phyloP scores from a whole-genome alignment of 352 stramenopile genomes.

The Pythium dissotocum region DNA sequence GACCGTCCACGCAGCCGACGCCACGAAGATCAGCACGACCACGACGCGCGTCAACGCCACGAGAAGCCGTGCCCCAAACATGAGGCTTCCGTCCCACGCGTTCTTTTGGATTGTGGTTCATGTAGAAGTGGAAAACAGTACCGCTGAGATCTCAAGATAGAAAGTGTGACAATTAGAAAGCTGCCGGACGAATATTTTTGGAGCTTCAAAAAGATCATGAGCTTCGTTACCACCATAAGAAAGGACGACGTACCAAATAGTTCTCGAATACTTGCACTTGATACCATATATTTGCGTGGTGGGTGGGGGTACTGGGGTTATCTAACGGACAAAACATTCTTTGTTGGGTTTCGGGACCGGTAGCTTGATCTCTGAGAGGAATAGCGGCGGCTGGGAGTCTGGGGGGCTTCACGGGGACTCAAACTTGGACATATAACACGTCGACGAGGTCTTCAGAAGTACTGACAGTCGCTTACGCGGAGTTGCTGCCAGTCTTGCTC shows the following conservation, averaged over 20 bases:
- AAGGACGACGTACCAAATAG: no score
- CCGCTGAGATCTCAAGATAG: background rate
- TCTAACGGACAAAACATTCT: background rate
- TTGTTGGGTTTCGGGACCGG: background rate
- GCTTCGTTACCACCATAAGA: no score
- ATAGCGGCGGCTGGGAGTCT: no score
- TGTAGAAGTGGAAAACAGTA: no score
- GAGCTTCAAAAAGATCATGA: no score
- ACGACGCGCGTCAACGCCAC: background rate
- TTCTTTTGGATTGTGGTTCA: background rate
- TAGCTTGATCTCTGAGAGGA: background rate
- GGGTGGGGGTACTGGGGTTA: background rate
- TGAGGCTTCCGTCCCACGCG: background rate
- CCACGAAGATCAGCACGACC: background rate
- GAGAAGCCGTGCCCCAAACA: background rate
- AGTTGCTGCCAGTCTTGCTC: background rate
- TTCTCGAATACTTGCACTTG: background rate
- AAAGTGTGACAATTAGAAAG: background rate
- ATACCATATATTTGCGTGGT: background rate
- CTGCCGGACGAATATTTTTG: no score
- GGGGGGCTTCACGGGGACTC: background rate
- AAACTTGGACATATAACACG: background rate
- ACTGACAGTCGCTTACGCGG: background rate
- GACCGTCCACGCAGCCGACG: slow-evolving; percentile 36
- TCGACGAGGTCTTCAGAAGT: background rate